Evolutionary conservation across 2,329 filamentous ascomycete species (phyloP), one percentile per base, ranked within the genome.

Genomic region (Ramularia collo-cygni): DNA sequence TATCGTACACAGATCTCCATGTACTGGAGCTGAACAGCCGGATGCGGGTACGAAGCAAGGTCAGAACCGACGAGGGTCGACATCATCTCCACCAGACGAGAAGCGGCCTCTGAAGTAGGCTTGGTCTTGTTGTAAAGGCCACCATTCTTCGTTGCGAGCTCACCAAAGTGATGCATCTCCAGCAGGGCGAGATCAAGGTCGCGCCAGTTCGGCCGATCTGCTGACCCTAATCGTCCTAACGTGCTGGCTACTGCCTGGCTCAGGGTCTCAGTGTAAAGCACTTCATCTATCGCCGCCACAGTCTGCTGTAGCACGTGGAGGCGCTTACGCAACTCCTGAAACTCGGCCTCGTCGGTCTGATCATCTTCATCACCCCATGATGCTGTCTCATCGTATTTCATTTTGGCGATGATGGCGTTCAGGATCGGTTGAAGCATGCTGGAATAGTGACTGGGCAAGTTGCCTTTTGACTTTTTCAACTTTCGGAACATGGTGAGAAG

Each of bases 1-100:
- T 98, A 98, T 36, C 92, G 82, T 40, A 95, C 89, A 62, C 89
- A 95, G 26, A 95, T 94, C 63, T 98, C 92, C 89, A 98, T 95
- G 59, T 94, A 98, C 65, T 95, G 88, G 15, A 98, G 72, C 48
- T 95, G 79, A 37, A 95, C 89, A 12, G 89, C 87, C 1, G 92
- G 90, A 60, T 96, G 92, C 12, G 82, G 79, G 63, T 90, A 93
- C 30, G 75, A 83, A 43, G 86, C 82, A 51, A 95, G 83, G 52
- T 85, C 87, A 50, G 87, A 94, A 61, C 92, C 83, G 39, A 96
- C 84, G 85, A 98, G 90, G 67, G 86, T 89, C 54, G 79, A 75
- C 85, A 98, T 94, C 85, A 98, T 94, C 44, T 81, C 81, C 43
- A 89, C 77, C 42, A 98, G 71, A 49, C 85, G 79, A 62, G 90